Evolutionary conservation across 1,284 basidiomycete genomes (phyloP).

Genomic region (Ganoderma resinaceum): DNA sequence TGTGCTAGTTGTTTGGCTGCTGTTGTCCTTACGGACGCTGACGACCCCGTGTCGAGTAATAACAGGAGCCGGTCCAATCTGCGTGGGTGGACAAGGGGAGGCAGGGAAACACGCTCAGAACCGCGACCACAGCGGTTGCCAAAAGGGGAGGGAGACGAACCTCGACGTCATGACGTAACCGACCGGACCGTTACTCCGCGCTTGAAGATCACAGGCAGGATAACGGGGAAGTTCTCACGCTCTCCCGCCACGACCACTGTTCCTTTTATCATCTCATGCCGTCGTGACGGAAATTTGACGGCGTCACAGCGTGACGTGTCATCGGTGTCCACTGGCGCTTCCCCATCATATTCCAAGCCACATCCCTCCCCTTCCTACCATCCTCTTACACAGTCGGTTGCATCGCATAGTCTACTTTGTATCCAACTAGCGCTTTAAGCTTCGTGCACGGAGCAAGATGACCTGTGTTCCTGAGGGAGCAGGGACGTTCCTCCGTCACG

Average conservation of each 20-base stretch:
- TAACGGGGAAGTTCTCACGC: conserved; percentile 51
- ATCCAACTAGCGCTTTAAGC: not conserved
- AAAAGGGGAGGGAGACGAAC: conserved; percentile 45
- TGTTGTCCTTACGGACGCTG: conserved; percentile 83
- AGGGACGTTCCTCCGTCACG: not conserved
- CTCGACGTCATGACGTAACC: conserved; percentile 71
- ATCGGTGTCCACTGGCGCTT: conserved; percentile 29
- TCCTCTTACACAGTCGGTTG: not conserved
- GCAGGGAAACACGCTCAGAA: not conserved
- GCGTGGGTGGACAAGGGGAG: not conserved
- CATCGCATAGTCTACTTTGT: too few species aligned
- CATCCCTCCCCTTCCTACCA: not conserved
- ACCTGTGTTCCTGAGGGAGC: not conserved
- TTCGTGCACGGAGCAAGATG: not conserved
- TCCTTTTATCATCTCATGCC: conserved; percentile 47
- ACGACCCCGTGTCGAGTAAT: conserved; percentile 91
- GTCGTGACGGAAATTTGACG: conserved; percentile 47
- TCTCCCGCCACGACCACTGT: conserved; percentile 42
- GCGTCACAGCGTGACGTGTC: conserved; percentile 45
- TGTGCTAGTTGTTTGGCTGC: conserved; percentile 94
- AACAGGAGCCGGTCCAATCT: conserved; percentile 94
- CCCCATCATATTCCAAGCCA: conserved; percentile 18
- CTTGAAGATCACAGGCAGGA: conserved; percentile 40
- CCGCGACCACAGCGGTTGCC: conserved; percentile 33
- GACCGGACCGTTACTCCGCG: conserved; percentile 50